These are phyloP conservation scores for Strobilomyces echinocephalus DNA, from an alignment of 768 basidiomycete genomes.

Conservation along the genomic window DNA sequence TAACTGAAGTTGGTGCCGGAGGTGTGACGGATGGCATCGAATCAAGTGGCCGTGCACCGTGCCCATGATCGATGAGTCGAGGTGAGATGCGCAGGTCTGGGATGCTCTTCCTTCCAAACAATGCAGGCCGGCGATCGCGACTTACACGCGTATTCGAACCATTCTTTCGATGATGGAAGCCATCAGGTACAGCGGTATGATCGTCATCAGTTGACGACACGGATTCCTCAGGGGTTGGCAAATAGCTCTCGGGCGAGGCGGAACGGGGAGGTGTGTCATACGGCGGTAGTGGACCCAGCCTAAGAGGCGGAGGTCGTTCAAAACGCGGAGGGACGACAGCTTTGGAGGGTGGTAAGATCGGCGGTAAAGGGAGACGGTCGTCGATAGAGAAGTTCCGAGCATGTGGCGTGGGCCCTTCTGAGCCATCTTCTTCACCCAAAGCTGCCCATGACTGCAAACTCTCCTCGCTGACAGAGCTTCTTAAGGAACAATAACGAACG, in stretches of 20 bases:
- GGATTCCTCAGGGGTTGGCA: constrained; percentile 56
- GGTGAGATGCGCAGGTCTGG: constrained; percentile 67
- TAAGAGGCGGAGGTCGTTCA: constrained; percentile 46
- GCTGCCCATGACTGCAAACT: constrained; percentile 42
- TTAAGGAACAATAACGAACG: constrained; percentile 1
- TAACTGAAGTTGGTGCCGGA: constrained; percentile 6
- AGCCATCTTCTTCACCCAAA: constrained; percentile 36
- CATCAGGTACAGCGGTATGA: constrained; percentile 27
- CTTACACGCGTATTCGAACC: constrained; percentile 46
- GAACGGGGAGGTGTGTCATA: constrained; percentile 44
- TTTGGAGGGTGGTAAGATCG: constrained; percentile 22
- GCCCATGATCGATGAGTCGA: constrained; percentile 34
- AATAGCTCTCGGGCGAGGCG: constrained; percentile 48
- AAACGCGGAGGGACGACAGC: constrained; percentile 22
- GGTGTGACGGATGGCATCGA: constrained; percentile 12
- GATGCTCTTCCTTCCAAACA: constrained; percentile 73
- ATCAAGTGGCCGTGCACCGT: constrained; percentile 25
- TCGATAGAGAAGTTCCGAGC: constrained; percentile 59
- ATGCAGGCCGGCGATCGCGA: constrained; percentile 33
- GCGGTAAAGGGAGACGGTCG: constrained; percentile 47
- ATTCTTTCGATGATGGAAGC: constrained; percentile 41
- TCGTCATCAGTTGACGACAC: constrained; percentile 46
- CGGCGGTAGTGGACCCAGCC: constrained; percentile 41
- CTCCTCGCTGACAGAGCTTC: constrained; percentile 32
- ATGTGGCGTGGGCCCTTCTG: constrained; percentile 44